Base-by-base conservation (phyloP, 306 rosid species). In the Heteromeles arbutifolia region DNA sequence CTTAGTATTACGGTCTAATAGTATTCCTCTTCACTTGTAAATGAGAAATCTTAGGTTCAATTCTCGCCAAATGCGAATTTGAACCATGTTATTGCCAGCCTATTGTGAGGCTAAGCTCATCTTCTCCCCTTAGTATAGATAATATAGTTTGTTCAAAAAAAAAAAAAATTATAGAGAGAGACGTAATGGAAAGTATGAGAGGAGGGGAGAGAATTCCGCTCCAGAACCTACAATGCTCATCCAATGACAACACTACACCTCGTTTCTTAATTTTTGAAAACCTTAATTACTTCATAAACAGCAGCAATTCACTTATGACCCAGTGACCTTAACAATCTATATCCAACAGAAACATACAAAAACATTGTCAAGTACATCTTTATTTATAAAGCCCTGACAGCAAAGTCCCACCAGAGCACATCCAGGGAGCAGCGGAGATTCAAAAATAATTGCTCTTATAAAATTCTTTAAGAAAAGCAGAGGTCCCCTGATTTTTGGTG, bases 381-480 rank as follows among this genome's bases (percentile, higher is more conserved):
- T 82, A 82, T 82, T 82, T 15, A 48, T 39, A 37, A 59, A 61
- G 31, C 64, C 75, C 54, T 78, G n/a, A 37, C 67, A 59, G 72
- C 69, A 31, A 56, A 48, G 14, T 64, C 69, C 43, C 65, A 63
- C 19, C 63, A 19, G 34, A 56, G 56, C 58, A 65, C 41, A 65
- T 70, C 44, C 37, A 58, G 9, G 37, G 53, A 69, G 28, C 22
- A 31, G 19, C 15, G 9, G 19, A 80, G 58, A 63, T 84, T 95
- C 88, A 95, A 71, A 86, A 87, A 87, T 92, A 92, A 78, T 95
- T 95, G 91, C 81, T 82, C 34, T 65, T 81, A 78, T 95, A 95
- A 77, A 95, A 95, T 59, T 86, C 86, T 75, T 90, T 90, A 69
- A 95, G 93, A 77, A 92, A 95, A 70, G 80, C 37, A 48, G 97